These are phyloP conservation scores for Zelonia costaricensis DNA, from an alignment of 208 protist species.

Conservation along the genomic window DNA sequence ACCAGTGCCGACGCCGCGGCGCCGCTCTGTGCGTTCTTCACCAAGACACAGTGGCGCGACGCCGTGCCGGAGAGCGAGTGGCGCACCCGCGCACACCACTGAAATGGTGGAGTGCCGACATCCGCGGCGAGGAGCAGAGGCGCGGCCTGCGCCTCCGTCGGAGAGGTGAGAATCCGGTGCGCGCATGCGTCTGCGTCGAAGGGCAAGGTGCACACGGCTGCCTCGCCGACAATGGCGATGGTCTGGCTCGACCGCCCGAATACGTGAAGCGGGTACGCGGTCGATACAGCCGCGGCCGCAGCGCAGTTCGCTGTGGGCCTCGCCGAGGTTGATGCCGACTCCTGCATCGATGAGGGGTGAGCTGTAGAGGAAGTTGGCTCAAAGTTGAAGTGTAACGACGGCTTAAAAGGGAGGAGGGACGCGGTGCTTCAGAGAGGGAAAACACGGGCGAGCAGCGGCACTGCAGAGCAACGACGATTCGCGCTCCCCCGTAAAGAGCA, in stretches of 20 bases:
- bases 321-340: not conserved
- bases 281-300: not conserved
- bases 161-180: not conserved
- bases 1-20: constrained; percentile 3
- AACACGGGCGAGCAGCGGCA: too few relatives aligned
- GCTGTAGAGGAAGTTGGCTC: too few relatives aligned
- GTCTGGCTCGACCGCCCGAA: constrained; percentile 3
- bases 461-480: too few relatives aligned
- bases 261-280: constrained; percentile 1
- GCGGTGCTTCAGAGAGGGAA: too few relatives aligned
- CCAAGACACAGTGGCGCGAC: constrained; percentile 11
- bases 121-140: not conserved
- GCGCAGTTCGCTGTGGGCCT: not conserved
- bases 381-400: too few relatives aligned
- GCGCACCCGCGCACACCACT: constrained; percentile 19
- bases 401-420: too few relatives aligned
- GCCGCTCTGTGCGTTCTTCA: constrained; percentile 2
- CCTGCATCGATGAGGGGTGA: too few relatives aligned
- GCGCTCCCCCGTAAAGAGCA: too few relatives aligned
- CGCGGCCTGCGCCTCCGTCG: not conserved
- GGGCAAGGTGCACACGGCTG: constrained; percentile 9
- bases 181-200: constrained; percentile 6
- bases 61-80: constrained; percentile 7
- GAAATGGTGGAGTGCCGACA: not conserved
- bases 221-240: constrained; percentile 13